Evolutionary conservation across 768 basidiomycete species (phyloP).

Genomic region (Sporobolomyces pararoseus): DNA sequence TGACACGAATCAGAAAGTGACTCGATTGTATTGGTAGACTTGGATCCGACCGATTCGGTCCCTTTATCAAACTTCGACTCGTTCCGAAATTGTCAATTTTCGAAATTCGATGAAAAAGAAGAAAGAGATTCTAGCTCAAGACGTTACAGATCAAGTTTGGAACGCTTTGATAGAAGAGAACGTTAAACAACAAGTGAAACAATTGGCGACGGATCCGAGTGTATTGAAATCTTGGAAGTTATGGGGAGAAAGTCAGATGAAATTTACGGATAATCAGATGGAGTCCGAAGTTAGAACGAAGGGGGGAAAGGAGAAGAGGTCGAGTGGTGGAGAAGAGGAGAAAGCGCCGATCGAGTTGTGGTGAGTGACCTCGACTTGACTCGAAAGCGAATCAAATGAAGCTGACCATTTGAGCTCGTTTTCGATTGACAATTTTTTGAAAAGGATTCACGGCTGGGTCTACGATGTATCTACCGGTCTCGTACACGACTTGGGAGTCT

Average conservation of each 20-base stretch:
- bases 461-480: conserved; percentile 30
- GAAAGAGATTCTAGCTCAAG: not conserved
- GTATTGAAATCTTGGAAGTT: conserved; percentile 3
- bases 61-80: conserved; percentile 5
- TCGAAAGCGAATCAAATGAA: too few species aligned
- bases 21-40: conserved; percentile 1
- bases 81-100: conserved; percentile 20
- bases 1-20: not conserved
- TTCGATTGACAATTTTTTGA: too few species aligned
- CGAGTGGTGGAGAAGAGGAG: not conserved
- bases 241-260: not conserved
- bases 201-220: conserved; percentile 3
- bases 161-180: conserved; percentile 34
- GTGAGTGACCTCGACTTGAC: conserved; percentile 4
- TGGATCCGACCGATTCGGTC: conserved; percentile 31
- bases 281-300: not conserved
- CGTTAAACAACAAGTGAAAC: conserved; percentile 23
- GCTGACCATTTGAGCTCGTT: too few species aligned
- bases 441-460: conserved; percentile 30
- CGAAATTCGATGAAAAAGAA: not conserved
- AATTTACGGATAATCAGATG: not conserved
- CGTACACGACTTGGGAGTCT: conserved; percentile 19
- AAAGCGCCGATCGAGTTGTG: conserved; percentile 1
- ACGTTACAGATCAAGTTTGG: conserved; percentile 18
- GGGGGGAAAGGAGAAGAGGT: not conserved